These are phyloP conservation scores for Apostasia ramifera DNA, from an alignment of 106 monocot genomes.

Conservation along the genomic window DNA sequence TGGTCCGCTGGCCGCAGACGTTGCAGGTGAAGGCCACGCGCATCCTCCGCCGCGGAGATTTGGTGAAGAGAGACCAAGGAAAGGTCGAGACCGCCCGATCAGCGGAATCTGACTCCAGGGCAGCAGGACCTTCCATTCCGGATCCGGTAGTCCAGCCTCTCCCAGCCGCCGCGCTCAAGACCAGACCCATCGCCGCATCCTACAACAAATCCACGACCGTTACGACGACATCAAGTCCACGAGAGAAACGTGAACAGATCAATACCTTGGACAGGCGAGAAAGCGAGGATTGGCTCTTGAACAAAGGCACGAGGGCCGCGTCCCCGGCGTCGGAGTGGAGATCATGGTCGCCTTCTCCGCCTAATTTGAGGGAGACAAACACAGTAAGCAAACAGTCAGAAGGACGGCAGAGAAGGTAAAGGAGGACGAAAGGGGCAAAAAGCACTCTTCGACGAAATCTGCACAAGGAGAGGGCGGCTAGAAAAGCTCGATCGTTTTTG, in stretches of 20 bases:
- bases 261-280: slow-evolving; percentile 57
- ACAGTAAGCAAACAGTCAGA: not conserved
- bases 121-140: slow-evolving; percentile 76
- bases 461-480: slow-evolving; percentile 20
- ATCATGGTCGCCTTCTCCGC: slow-evolving; percentile 39
- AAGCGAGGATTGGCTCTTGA: slow-evolving; percentile 28
- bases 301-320: slow-evolving; percentile 23
- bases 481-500: slow-evolving; percentile 15
- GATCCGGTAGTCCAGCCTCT: slow-evolving; percentile 94
- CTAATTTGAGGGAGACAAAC: slow-evolving; percentile 11
- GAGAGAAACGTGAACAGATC: not conserved
- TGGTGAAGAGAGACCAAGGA: slow-evolving; percentile 99
- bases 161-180: slow-evolving; percentile 75
- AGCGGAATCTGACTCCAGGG: slow-evolving; percentile 17
- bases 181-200: slow-evolving; percentile 93
- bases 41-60: slow-evolving; percentile 93
- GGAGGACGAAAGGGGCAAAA: not conserved
- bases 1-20: slow-evolving; percentile 94
- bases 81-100: slow-evolving; percentile 47
- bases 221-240: not conserved
- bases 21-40: slow-evolving; percentile 95
- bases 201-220: not conserved
- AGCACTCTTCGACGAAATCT: slow-evolving; percentile 41
- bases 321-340: slow-evolving; percentile 25
- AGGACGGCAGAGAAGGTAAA: not conserved